Evolutionary conservation across 202 grass and related monocot genomes (phyloP).

Genomic region (Carex arenaria): DNA sequence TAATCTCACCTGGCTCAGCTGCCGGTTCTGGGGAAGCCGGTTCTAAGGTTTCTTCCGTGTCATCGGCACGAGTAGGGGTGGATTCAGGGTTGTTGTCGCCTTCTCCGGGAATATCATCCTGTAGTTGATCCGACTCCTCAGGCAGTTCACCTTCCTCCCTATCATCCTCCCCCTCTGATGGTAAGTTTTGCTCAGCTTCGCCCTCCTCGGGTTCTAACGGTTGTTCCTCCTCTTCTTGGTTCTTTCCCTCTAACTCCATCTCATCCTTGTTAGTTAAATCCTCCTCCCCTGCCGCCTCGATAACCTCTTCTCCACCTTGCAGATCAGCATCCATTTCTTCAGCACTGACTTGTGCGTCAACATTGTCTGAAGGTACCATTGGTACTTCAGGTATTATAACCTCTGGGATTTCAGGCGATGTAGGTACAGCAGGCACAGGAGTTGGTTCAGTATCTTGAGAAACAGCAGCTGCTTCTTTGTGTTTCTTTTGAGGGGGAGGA

Average conservation of each 20-base stretch:
- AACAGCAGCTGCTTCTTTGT: slow-evolving; percentile 39
- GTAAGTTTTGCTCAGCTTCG: slow-evolving; percentile 43
- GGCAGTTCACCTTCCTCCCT: slow-evolving; percentile 78
- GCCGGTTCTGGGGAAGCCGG: slow-evolving; percentile 29
- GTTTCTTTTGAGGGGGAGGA: slow-evolving; percentile 75
- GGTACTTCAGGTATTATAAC: slow-evolving; percentile 1
- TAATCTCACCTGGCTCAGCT: slow-evolving; percentile 46
- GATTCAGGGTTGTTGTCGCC: slow-evolving; percentile 31
- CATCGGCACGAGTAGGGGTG: slow-evolving; percentile 21
- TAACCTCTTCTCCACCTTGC: slow-evolving; percentile 33
- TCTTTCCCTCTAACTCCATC: slow-evolving; percentile 8
- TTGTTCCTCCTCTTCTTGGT: neutral
- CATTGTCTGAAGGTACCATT: slow-evolving; percentile 19
- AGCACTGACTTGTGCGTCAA: slow-evolving; percentile 39
- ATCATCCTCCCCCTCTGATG: slow-evolving; percentile 55
- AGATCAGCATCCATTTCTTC: slow-evolving; percentile 78
- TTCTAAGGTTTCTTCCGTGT: slow-evolving; percentile 25
- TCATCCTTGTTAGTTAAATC: slow-evolving; percentile 57
- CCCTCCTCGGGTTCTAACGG: slow-evolving; percentile 47
- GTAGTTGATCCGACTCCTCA: slow-evolving; percentile 58
- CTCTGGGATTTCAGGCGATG: slow-evolving; percentile 25
- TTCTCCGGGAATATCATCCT: slow-evolving; percentile 32
- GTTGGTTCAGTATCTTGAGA: slow-evolving; percentile 33
- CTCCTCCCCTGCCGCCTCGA: slow-evolving; percentile 42
- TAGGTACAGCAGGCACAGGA: slow-evolving; percentile 25